Evolutionary conservation across 2,329 filamentous ascomycete species (phyloP), one percentile per base, ranked within the genome.

Genomic region (Ilyonectria mors-panacis): DNA sequence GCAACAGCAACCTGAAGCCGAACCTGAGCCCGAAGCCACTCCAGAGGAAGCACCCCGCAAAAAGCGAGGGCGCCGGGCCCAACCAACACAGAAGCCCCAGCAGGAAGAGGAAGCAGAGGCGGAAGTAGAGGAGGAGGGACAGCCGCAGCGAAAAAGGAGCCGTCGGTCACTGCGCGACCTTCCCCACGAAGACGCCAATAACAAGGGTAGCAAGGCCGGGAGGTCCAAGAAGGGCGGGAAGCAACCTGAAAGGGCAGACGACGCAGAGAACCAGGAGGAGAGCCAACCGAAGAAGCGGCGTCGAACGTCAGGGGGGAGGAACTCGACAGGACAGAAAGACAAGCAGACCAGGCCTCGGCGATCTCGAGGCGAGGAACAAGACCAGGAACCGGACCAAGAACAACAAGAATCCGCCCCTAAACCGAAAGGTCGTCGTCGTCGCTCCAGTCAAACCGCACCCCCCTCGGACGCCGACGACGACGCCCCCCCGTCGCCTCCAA

Each of bases 401-500:
- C 26, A 61, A 21, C 48, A 67, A 30, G 42, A 63, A 39, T 30
- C 63, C 13, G n/a, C 60, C 39, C 44, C 57, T 44, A 44, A 37
- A 17, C 59, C 56, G 39, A 62, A 71, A n/a, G 66, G 59, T 23
- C 45, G 47, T 10, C 65, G 54, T 42, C 73, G 71, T 15, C 75
- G 45, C 48, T 76, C 63, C 2, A 64, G 50, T 42, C 68, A 70
- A 63, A 65, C 66, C 3, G 61, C 70, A 10, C 68, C 65, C 2
- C 65, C 44, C 17, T 69, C 76, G 33, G 66, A 74, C 4, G 66
- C 72, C 55, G 69, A 72, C 1, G 56, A 72, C 21, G 63, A 64
- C 30, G 37, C 70, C 8, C 70, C 74, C 4, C 68, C 75, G 15
- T 78, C 80, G 2, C 77, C 79, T 2, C 63, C 65, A 72, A 82